Conservation (phyloP, 2,329 filamentous ascomycete species). For the Grosmannia clavigera region DNA sequence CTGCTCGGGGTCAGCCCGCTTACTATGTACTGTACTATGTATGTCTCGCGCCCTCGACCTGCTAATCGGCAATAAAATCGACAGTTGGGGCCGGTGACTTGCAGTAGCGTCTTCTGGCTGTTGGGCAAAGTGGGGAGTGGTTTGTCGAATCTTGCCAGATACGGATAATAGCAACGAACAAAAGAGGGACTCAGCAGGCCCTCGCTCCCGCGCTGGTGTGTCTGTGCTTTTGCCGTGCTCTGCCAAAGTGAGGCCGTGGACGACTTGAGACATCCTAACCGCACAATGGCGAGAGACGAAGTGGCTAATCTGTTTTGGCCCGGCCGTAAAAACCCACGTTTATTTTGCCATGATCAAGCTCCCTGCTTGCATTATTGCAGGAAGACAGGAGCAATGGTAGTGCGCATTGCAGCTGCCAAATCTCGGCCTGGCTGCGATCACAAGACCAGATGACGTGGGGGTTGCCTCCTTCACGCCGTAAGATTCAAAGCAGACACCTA, state of each 20-base stretch:
- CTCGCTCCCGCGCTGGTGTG: not conserved
- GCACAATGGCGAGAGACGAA: not conserved
- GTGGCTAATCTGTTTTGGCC: not conserved
- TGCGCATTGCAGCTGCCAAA: not conserved
- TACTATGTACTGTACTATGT: no score
- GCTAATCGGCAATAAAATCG: not conserved
- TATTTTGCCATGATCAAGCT: not conserved
- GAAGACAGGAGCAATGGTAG: not conserved
- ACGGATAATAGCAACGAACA: not conserved
- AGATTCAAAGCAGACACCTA: no score
- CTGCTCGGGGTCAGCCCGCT: no score
- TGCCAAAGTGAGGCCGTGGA: no score
- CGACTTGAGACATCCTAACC: not conserved
- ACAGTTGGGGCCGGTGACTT: not conserved
- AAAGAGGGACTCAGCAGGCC: not conserved
- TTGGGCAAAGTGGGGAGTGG: not conserved
- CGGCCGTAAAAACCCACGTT: no score
- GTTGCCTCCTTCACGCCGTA: not conserved
- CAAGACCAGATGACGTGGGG: not conserved
- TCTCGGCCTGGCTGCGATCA: not conserved
- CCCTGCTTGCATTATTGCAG: not conserved
- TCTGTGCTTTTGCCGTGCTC: no score
- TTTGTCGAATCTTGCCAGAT: not conserved
- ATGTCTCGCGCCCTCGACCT: no score
- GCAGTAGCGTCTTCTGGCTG: not conserved